Evolutionary conservation across 805 yeast species (phyloP), one percentile per base, ranked within the genome.

Genomic region (Candida verbasci): DNA sequence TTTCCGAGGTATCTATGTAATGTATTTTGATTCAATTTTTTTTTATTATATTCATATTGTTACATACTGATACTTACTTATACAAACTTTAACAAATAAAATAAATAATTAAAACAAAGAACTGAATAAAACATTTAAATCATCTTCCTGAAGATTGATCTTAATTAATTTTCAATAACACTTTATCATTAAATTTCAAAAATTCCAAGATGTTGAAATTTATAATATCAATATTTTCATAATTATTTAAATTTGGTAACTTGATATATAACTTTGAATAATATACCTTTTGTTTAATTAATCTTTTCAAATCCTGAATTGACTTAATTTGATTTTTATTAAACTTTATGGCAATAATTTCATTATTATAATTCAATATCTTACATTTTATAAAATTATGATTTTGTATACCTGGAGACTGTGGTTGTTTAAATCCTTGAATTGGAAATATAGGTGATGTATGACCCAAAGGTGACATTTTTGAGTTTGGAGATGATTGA

Each of bases 181-280:
- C 53, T 35, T 48, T 55, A 31, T 47, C 52, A 29, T 49, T 41
- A 31, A 31, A 27, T 25, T 45, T 45, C 29, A 59, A 37, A 28
- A 38, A 42, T 17, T 49, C 54, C 24, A 41, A 18, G 10, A 50
- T 35, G 24, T 53, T 46, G n/a, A 51, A 42, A 12, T 50, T 50
- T 6, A 50, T 41, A 11, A 42, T 39, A 30, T 62, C 68, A 26
- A 62, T 45, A 36, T 53, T 56, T 36, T 53, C 56, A 39, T 47
- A 62, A 24, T 41, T 40, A 5, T 38, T 50, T 27, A 34, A 37
- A 15, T 52, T 47, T 3, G 56, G 54, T 15, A 57, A 36, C 25
- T 49, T 46, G 20, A 62, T 53, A 35, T 42, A 54, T 30, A 63
- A 47, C 22, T 56, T 52, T 21, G 46, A 50, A 39, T 46, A 60